Percentiles rank a stretch among this genome's conserved stretches.
These are phyloP conservation scores for Trypanosomatidae sp. DNA, from an alignment of 208 protist species.

Conservation along the genomic window DNA sequence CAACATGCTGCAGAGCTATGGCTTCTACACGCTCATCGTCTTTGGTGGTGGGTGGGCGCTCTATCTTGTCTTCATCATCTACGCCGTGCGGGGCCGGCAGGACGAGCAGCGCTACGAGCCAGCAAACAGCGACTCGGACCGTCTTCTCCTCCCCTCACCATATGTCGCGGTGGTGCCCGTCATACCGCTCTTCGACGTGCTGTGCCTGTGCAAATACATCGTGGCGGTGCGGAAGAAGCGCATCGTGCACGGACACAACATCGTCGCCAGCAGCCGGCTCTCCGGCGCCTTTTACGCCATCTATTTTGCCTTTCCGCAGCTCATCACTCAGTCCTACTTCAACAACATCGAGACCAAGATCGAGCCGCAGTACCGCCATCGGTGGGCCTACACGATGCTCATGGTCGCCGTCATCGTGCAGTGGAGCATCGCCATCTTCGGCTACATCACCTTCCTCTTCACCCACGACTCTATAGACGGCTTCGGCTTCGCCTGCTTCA, in stretches of 20 bases:
- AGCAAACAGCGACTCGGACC: slow-evolving; percentile 8
- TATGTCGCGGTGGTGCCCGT: slow-evolving; percentile 63
- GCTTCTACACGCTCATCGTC: slow-evolving; percentile 63
- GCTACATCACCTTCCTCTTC: slow-evolving; percentile 44
- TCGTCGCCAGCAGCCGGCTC: slow-evolving; percentile 47
- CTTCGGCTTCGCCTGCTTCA: slow-evolving; percentile 78
- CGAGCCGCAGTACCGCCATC: background rate
- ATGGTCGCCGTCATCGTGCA: slow-evolving; percentile 29
- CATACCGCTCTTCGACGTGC: slow-evolving; percentile 67
- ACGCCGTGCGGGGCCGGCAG: slow-evolving; percentile 48
- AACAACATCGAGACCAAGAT: slow-evolving; percentile 19
- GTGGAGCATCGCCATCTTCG: slow-evolving; percentile 44
- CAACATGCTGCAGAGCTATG: slow-evolving; percentile 33
- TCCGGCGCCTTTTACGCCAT: slow-evolving; percentile 50
- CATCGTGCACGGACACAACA: slow-evolving; percentile 64
- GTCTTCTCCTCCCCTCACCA: slow-evolving; percentile 47
- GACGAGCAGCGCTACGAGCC: slow-evolving; percentile 46
- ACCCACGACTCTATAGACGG: slow-evolving; percentile 61
- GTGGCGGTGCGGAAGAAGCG: slow-evolving; percentile 27
- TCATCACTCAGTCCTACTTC: slow-evolving; percentile 63
- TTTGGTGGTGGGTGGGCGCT: slow-evolving; percentile 68
- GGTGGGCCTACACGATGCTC: slow-evolving; percentile 41
- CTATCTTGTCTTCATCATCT: slow-evolving; percentile 65
- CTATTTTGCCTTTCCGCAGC: slow-evolving; percentile 63
- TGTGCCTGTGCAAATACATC: slow-evolving; percentile 46